Evolutionary conservation across 495 filamentous ascomycete genomes (phyloP).

Genomic region (Penicillium angulare): DNA sequence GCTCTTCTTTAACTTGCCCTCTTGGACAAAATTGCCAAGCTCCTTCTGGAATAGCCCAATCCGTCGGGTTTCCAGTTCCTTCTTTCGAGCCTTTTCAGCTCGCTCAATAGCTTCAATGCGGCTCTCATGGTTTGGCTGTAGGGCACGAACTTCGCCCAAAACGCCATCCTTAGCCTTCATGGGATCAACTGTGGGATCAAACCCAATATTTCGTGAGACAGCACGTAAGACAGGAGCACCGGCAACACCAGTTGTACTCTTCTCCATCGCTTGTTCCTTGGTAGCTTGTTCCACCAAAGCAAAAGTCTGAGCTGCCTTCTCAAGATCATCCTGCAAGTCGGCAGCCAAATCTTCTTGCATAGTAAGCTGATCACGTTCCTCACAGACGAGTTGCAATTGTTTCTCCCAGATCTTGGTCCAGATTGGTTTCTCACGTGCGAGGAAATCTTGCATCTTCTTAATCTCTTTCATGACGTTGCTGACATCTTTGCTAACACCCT

Average conservation of each 20-base stretch:
- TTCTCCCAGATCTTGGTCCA: slow-evolving; percentile 99
- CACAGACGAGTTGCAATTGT: slow-evolving; percentile 89
- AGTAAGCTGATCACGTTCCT: slow-evolving; percentile 88
- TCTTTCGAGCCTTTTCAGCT: slow-evolving; percentile 82
- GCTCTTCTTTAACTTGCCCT: slow-evolving; percentile 91
- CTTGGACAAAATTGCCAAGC: slow-evolving; percentile 81
- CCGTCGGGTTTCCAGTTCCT: slow-evolving; percentile 75
- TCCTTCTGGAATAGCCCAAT: slow-evolving; percentile 87
- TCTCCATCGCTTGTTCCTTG: slow-evolving; percentile 86
- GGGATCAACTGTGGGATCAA: slow-evolving; percentile 68
- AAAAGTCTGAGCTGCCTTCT: slow-evolving; percentile 90
- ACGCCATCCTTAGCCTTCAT: slow-evolving; percentile 83
- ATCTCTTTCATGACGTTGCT: slow-evolving; percentile 77
- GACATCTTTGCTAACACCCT: slow-evolving; percentile 83
- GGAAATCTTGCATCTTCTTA: slow-evolving; percentile 91
- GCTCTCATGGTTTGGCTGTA: slow-evolving; percentile 93
- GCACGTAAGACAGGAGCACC: slow-evolving; percentile 37
- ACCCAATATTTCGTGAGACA: slow-evolving; percentile 59
- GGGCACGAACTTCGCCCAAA: slow-evolving; percentile 86
- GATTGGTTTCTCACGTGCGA: slow-evolving; percentile 85
- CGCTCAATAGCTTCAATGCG: slow-evolving; percentile 93
- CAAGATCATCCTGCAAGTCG: slow-evolving; percentile 90
- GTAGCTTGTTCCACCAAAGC: slow-evolving; percentile 93
- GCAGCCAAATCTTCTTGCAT: slow-evolving; percentile 91
- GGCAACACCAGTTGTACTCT: slow-evolving; percentile 34